Conservation (phyloP, 345 rosid genomes). For the Clarkia xantiana region DNA sequence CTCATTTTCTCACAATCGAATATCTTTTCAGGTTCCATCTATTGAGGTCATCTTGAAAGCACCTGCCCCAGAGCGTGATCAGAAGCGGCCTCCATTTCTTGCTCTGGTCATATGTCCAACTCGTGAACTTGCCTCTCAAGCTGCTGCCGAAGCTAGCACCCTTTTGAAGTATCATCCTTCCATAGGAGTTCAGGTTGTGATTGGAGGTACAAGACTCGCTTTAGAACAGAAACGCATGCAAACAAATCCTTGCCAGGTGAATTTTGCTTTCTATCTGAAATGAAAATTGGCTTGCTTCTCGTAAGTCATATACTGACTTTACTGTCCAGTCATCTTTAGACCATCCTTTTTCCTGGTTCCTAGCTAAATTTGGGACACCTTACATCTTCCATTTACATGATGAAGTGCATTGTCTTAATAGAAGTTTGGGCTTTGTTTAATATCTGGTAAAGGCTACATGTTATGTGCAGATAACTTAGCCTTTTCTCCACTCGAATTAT, state of each 20-base stretch:
- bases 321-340: no score
- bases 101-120: slow-evolving; percentile 92
- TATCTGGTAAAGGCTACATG: no score
- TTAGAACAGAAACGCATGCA: slow-evolving; percentile 76
- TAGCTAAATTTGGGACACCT: no score
- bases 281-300: no score
- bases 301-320: no score
- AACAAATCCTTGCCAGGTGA: slow-evolving; percentile 78
- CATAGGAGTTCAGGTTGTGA: slow-evolving; percentile 90
- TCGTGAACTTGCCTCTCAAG: slow-evolving; percentile 93
- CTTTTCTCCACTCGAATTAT: neutral
- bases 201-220: slow-evolving; percentile 90
- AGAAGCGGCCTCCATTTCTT: slow-evolving; percentile 61
- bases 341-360: no score
- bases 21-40: slow-evolving; percentile 69
- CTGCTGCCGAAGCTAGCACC: slow-evolving; percentile 73
- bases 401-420: no score
- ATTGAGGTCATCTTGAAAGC: slow-evolving; percentile 72
- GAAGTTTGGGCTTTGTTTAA: no score
- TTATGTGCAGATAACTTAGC: no score
- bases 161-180: slow-evolving; percentile 78
- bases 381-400: no score
- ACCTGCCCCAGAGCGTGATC: slow-evolving; percentile 48
- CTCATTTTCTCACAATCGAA: neutral
- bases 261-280: slow-evolving; percentile 1